These are phyloP conservation scores for Thermochaetoides thermophila DNA, from an alignment of 495 filamentous ascomycete species.

Conservation along the genomic window DNA sequence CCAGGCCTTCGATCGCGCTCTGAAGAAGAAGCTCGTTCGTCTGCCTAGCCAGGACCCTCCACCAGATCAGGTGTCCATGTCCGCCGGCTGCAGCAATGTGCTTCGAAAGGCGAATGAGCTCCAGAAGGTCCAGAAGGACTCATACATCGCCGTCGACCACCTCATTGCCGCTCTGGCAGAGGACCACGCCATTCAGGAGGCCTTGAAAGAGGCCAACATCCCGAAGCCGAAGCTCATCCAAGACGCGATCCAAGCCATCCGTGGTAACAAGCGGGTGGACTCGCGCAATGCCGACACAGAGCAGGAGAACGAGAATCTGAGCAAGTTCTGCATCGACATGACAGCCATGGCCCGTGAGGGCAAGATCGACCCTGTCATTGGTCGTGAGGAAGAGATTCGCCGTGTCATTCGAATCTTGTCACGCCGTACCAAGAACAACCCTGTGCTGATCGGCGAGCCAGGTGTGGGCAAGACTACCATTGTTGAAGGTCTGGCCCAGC, in stretches of 20 bases:
- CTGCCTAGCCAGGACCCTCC: slow-evolving; percentile 89
- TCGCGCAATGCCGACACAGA: slow-evolving; percentile 88
- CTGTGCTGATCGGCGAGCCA: slow-evolving; percentile 83
- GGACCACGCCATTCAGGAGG: slow-evolving; percentile 55
- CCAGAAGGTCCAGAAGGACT: slow-evolving; percentile 90
- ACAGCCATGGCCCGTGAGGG: slow-evolving; percentile 85
- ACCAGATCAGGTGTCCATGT: slow-evolving; percentile 68
- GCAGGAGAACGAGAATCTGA: slow-evolving; percentile 79
- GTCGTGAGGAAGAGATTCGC: slow-evolving; percentile 90
- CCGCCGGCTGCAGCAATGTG: slow-evolving; percentile 66
- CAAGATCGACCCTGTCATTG: slow-evolving; percentile 96
- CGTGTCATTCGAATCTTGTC: slow-evolving; percentile 88
- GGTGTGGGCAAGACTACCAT: slow-evolving; percentile 98
- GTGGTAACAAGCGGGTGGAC: slow-evolving; percentile 82
- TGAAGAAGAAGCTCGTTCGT: slow-evolving; percentile 84
- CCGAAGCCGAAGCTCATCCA: slow-evolving; percentile 85
- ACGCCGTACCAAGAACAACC: slow-evolving; percentile 95
- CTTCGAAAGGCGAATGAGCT: slow-evolving; percentile 75
- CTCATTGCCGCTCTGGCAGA: slow-evolving; percentile 72
- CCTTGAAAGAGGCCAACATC: slow-evolving; percentile 74
- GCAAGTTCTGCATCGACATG: slow-evolving; percentile 98
- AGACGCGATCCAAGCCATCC: slow-evolving; percentile 72
- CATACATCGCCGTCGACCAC: slow-evolving; percentile 86
- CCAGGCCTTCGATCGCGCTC: slow-evolving; percentile 68
- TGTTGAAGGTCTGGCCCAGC: slow-evolving; percentile 87